Percentiles rank a stretch among this genome's conserved stretches.
These are phyloP conservation scores for Amesomyces nigricolor DNA, from an alignment of 2,329 filamentous ascomycete species.

Conservation along the genomic window DNA sequence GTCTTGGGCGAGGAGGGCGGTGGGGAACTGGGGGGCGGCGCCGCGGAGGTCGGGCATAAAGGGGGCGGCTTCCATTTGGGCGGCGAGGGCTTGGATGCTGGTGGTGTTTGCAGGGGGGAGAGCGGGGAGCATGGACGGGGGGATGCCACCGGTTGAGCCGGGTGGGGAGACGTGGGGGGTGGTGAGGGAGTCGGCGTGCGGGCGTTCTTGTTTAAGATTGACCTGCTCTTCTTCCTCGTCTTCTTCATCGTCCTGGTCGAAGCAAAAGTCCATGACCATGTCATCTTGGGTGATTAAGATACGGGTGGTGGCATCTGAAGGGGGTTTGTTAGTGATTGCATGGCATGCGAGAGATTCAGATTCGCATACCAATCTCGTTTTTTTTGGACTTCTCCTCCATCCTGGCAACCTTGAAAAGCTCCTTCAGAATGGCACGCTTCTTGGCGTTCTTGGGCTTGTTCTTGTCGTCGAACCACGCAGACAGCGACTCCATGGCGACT, in stretches of 20 bases:
- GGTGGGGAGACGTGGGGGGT: slow-evolving; percentile 34
- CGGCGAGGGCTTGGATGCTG: slow-evolving; percentile 33
- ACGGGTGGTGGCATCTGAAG: slow-evolving; percentile 41
- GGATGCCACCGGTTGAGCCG: slow-evolving; percentile 23
- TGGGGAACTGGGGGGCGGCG: slow-evolving; percentile 35
- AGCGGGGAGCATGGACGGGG: slow-evolving; percentile 19
- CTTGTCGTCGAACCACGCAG: slow-evolving; percentile 53
- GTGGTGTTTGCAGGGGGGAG: slow-evolving; percentile 33
- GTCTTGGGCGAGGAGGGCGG: slow-evolving; percentile 38
- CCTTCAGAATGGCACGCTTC: slow-evolving; percentile 52
- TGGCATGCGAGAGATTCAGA: not conserved
- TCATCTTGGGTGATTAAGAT: slow-evolving; percentile 50
- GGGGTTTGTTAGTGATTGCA: slow-evolving; percentile 11
- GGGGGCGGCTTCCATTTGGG: slow-evolving; percentile 30
- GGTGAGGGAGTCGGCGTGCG: slow-evolving; percentile 21
- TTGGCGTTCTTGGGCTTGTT: slow-evolving; percentile 46
- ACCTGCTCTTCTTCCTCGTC: slow-evolving; percentile 36
- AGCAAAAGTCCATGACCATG: slow-evolving; percentile 44
- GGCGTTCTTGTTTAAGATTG: not conserved
- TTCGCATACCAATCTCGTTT: slow-evolving; percentile 50
- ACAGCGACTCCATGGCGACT: slow-evolving; percentile 52
- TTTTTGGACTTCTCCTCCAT: slow-evolving; percentile 51
- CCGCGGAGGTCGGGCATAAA: slow-evolving; percentile 42
- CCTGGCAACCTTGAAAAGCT: slow-evolving; percentile 57
- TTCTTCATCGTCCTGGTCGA: slow-evolving; percentile 43